These are phyloP conservation scores for Paspalum vaginatum DNA, from an alignment of 176 grass and related monocot genomes.

Conservation along the genomic window DNA sequence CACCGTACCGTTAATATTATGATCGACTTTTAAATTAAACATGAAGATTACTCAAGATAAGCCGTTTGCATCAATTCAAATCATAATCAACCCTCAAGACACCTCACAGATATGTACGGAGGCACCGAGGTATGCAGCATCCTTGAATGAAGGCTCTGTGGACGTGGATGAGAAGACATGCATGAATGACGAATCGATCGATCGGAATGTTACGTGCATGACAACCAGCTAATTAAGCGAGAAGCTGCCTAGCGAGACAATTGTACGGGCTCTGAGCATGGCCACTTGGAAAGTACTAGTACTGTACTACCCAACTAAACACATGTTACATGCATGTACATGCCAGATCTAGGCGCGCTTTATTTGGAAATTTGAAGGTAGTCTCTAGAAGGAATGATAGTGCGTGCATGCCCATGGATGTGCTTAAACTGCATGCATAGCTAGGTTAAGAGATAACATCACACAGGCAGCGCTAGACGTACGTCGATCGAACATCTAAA, in stretches of 20 bases:
- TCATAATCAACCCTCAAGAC: not conserved
- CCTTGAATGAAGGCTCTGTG: conserved; percentile 1
- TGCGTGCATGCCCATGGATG: not conserved
- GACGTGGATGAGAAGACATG: not conserved
- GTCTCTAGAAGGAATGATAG: conserved; percentile 1
- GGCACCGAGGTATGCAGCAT: no score
- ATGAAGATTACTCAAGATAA: no score
- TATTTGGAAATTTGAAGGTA: conserved; percentile 33
- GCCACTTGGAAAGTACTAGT: conserved; percentile 5
- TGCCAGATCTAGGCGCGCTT: conserved; percentile 3
- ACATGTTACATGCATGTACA: no score
- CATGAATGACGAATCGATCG: not conserved
- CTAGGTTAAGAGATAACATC: not conserved
- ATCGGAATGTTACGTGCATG: not conserved
- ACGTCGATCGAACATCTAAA: not conserved
- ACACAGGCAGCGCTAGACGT: no score
- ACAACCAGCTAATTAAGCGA: not conserved
- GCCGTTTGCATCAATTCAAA: not conserved
- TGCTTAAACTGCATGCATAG: not conserved
- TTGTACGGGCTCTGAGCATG: conserved; percentile 37
- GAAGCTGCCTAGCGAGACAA: conserved; percentile 26
- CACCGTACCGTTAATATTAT: no score
- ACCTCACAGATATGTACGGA: not conserved
- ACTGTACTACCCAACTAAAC: conserved; percentile 11
- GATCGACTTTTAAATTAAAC: no score